Percentiles rank a stretch among this genome's conserved stretches.
phyloP scores from a whole-genome alignment of 768 basidiomycete genomes.

The Suillus alpinus region DNA sequence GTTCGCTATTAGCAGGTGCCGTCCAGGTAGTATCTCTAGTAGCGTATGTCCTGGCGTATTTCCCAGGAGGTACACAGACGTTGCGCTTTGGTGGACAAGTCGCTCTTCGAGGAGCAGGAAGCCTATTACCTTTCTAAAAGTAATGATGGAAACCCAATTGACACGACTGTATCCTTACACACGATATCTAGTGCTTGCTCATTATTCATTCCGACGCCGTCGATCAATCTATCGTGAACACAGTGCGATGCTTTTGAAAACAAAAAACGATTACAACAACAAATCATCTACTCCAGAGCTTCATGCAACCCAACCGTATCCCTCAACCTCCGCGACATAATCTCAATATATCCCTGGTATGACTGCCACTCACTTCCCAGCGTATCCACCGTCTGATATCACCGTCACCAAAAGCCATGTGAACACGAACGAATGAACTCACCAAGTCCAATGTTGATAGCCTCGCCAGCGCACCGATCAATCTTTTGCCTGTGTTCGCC shows the following conservation, averaged over 20 bases:
- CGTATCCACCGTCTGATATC: constrained; percentile 40
- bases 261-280: neutral
- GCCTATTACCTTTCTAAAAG: constrained; percentile 72
- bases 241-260: constrained; percentile 3
- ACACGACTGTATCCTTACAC: neutral
- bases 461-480: constrained; percentile 54
- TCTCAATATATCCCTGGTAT: constrained; percentile 69
- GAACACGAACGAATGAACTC: constrained; percentile 19
- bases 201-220: neutral
- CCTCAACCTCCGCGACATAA: constrained; percentile 69
- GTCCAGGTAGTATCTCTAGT: constrained; percentile 82
- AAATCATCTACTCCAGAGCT: constrained; percentile 15
- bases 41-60: constrained; percentile 90
- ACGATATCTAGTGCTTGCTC: constrained; percentile 2
- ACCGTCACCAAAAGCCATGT: constrained; percentile 18
- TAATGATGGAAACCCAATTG: neutral
- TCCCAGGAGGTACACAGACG: constrained; percentile 86
- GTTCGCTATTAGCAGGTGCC: constrained; percentile 78
- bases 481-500: constrained; percentile 50
- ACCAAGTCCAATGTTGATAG: constrained; percentile 54
- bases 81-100: constrained; percentile 77
- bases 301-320: constrained; percentile 61
- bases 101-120: constrained; percentile 81
- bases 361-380: constrained; percentile 55
- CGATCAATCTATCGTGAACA: neutral